A percentile compares a stretch with the other conserved stretches of the same genome.
These are phyloP conservation scores for Termitomyces sp. DNA, from an alignment of 768 basidiomycete species.

Conservation along the genomic window DNA sequence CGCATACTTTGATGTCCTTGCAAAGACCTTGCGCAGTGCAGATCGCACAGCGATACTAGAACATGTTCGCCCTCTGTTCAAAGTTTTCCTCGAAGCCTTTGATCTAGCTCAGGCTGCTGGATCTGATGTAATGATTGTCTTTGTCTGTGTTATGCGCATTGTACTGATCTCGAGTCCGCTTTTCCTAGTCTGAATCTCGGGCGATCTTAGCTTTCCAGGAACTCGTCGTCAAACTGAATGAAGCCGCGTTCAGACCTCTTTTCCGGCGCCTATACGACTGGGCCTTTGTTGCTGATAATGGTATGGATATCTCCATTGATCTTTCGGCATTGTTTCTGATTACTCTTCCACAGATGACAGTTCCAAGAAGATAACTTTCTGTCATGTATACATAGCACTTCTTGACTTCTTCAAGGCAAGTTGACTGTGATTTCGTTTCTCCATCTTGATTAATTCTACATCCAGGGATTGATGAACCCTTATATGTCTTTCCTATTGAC, in stretches of 20 bases:
- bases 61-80: conserved; percentile 63
- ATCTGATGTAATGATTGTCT: conserved; percentile 4
- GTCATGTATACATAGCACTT: conserved; percentile 64
- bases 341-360: conserved; percentile 20
- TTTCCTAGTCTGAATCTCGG: conserved; percentile 41
- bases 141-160: background rate
- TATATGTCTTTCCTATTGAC: conserved; percentile 78
- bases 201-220: conserved; percentile 77
- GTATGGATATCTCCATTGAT: conserved; percentile 25
- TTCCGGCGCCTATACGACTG: conserved; percentile 93
- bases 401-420: conserved; percentile 86
- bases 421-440: background rate
- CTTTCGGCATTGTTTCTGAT: background rate
- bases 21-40: conserved; percentile 58
- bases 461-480: conserved; percentile 79
- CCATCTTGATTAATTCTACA: background rate
- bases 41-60: conserved; percentile 60
- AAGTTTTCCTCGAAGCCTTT: conserved; percentile 75
- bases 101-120: conserved; percentile 39
- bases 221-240: conserved; percentile 89
- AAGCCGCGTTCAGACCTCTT: conserved; percentile 83
- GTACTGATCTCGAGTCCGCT: background rate
- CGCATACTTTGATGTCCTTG: conserved; percentile 66
- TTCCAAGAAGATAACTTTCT: conserved; percentile 64
- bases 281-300: conserved; percentile 64